These are phyloP conservation scores for Fusarium sp. DNA, from an alignment of 2,329 filamentous ascomycete genomes.

Conservation along the genomic window DNA sequence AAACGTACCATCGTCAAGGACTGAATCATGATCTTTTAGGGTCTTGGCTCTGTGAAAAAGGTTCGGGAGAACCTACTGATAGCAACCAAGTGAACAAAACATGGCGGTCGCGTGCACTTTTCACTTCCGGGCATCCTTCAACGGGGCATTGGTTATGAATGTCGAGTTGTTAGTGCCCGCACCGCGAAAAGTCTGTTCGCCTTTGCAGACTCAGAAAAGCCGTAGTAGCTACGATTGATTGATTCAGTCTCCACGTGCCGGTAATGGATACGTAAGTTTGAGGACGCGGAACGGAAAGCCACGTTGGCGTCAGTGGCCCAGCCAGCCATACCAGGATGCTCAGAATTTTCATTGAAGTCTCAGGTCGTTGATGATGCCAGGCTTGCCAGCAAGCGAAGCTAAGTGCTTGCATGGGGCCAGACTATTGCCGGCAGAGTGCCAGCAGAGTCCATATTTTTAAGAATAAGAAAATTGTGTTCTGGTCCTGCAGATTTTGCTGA, in stretches of 20 bases:
- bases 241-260: conserved; percentile 34
- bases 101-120: conserved; percentile 27
- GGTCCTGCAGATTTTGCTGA: conserved; percentile 15
- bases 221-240: conserved; percentile 21
- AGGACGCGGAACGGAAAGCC: conserved; percentile 11
- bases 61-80: neutral
- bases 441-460: conserved; percentile 6
- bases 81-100: conserved; percentile 1
- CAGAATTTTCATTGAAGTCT: conserved; percentile 35
- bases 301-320: conserved; percentile 28
- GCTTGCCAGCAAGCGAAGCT: conserved; percentile 10
- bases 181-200: conserved; percentile 32
- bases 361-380: conserved; percentile 8
- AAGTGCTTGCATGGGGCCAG: conserved; percentile 39
- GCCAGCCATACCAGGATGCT: conserved; percentile 3
- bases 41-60: neutral
- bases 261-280: conserved; percentile 11
- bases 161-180: conserved; percentile 26
- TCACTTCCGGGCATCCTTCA: conserved; percentile 23
- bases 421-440: conserved; percentile 13
- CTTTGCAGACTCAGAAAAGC: conserved; percentile 21
- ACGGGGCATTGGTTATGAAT: conserved; percentile 14
- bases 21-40: conserved; percentile 24
- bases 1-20: neutral
- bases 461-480: conserved; percentile 13